phyloP scores from a whole-genome alignment of 306 rosid species.

The Begonia fuchsioides region DNA sequence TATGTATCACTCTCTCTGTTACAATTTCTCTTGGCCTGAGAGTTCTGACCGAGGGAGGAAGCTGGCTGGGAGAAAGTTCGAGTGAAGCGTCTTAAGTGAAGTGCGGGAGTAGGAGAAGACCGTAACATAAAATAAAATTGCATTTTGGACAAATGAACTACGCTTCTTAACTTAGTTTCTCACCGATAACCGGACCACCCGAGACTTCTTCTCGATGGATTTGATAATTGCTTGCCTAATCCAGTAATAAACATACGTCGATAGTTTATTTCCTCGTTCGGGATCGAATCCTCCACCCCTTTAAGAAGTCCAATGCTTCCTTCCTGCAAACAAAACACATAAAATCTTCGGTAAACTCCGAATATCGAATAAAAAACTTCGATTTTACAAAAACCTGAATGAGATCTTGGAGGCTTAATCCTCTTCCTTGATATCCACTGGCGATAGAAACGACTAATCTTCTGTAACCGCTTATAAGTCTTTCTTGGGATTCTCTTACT shows the following conservation, averaged over 20 bases:
- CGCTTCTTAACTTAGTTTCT: conserved; percentile 17
- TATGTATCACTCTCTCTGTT: too few relatives aligned
- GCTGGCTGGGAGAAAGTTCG: too few relatives aligned
- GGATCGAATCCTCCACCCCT: conserved; percentile 72
- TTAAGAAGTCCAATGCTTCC: conserved; percentile 74
- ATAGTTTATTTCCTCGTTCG: conserved; percentile 46
- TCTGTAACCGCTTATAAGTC: conserved; percentile 28
- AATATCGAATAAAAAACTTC: neutral
- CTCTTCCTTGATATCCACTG: conserved; percentile 49
- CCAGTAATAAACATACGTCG: conserved; percentile 91
- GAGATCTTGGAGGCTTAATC: conserved; percentile 63
- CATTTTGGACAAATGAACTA: neutral
- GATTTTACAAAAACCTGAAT: conserved; percentile 39
- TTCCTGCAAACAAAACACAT: conserved; percentile 28
- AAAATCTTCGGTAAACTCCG: conserved; percentile 1
- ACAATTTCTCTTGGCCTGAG: too few relatives aligned
- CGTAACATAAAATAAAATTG: too few relatives aligned
- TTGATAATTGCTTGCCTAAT: conserved; percentile 63
- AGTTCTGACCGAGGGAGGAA: too few relatives aligned
- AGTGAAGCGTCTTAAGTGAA: too few relatives aligned
- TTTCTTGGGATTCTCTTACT: conserved; percentile 42
- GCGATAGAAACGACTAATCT: conserved; percentile 67
- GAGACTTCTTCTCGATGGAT: conserved; percentile 57
- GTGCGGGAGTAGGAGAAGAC: too few relatives aligned
- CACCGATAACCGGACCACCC: conserved; percentile 70